Base-by-base conservation (phyloP, 75 land plant genomes). In the Larix kaempferi region DNA sequence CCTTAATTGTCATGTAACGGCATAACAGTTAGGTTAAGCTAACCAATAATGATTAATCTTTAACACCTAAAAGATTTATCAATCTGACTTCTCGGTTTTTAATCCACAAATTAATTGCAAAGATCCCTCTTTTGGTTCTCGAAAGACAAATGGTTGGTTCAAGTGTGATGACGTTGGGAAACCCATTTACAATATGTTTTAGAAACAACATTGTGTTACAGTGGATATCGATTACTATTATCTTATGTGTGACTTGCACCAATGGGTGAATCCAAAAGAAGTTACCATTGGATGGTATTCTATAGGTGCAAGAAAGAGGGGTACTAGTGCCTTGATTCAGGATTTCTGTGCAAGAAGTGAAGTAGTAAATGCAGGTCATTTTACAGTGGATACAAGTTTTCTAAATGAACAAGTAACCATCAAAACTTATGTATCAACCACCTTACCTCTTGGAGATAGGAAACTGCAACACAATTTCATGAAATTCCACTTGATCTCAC, bases 251-350 rank as follows among this genome's bases (percentile, higher is more conserved):
- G 75, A 80, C 23, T 87, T 92, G 19, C 95, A 98, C 82, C 98
- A 92, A 81, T 92, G 94, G 35, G 99, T 98, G 77, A 98, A 94
- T 78, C 88, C 99, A 3, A 92, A 95, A 75, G 98, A 98, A 92
- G 91, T 92, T 44, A 93, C 94, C 71, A 89, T 98, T 80, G 99
- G 99, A 81, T 98, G 99, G 99, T 98, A 88, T 75, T 98, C 99
- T 2, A 98, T 98, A 73, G 94, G 98, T 23, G 80, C 86, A 74
- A 95, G 95, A 41, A 91, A 92, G 59, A 88, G 95, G 39, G 95
- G 92, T 19, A 96, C 92, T 65, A 93, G 89, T 85, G 95, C 94
- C 64, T 82, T 98, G 75, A 91, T 94, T 82, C 99, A 98, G 78
- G 98, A 98, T 15, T 98, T 98, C 59, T 98, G 92, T 83, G 82